Evolutionary conservation across 164 flowering plant species (phyloP), one percentile per base, ranked within the genome.

Genomic region (Sextonia rubra): DNA sequence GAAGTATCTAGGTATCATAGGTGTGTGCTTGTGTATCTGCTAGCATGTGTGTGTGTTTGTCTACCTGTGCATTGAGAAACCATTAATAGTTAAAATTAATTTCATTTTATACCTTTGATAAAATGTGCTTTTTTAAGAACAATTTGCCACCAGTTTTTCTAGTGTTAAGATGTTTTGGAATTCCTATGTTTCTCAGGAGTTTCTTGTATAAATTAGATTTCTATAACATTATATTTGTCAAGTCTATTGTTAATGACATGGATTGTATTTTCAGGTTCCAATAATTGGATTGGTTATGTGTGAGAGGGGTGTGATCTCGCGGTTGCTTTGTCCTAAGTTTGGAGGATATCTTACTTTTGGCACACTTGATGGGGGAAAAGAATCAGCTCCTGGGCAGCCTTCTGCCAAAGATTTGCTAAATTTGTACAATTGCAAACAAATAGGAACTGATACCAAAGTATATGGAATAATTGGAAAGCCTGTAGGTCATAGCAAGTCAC

Each of bases 331-430:
- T 76, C 82, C 97, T 20, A 96, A 92, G 80, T 96, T 88, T 82
- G 97, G 98, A 74, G 99, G 98, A 67, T 92, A 81, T 82, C 95
- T 96, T 68, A 96, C 98, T 37, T 96, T 90, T 82, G 98, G 92
- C 44, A 83, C 94, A 62, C 84, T 96, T 65, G 92, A 89, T 69
- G 71, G 83, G 0, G 97, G 93, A 76, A 73, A 76, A 30, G 87
- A 89, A 69, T 93, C 99, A 32, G 99, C 98, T 69, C 97, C 98
- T 69, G 97, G 99, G 66, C 99, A 96, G 76, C 98, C 98, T 29
- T 86, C 94, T 47, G 58, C 92, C 14, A 80, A 86, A 32, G 99
- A 96, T 81, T 76, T 96, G 68, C 71, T 91, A 77, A 62, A 84
- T 72, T 71, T 91, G 52, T 93, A 86, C 86, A 91, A 91, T 74